phyloP scores from a whole-genome alignment of 2,329 filamentous ascomycete species.

The Colletotrichum sp. region DNA sequence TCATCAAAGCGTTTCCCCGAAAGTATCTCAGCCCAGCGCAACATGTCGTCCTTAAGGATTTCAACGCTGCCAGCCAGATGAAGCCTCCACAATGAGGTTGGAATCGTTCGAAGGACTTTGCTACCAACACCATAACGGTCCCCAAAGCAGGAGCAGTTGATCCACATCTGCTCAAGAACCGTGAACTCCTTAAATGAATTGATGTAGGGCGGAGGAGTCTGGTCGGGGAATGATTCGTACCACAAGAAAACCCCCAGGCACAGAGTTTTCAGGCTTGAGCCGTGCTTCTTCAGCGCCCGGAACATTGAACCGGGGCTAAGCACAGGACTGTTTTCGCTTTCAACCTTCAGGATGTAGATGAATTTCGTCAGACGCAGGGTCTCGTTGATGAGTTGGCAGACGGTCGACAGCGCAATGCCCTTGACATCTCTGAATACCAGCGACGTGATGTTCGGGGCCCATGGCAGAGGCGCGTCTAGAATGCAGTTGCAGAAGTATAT shows the following conservation, averaged over 20 bases:
- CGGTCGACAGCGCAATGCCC: not conserved
- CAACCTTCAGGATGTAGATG: not conserved
- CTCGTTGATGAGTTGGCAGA: not conserved
- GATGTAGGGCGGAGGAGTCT: not conserved
- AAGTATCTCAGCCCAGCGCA: not conserved
- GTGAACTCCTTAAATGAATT: rapidly evolving
- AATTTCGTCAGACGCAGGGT: not conserved
- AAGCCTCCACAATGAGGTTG: not conserved
- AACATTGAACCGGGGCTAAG: not conserved
- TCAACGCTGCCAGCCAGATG: rapidly evolving
- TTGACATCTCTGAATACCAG: not conserved
- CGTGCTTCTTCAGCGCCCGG: not conserved
- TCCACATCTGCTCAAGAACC: not conserved
- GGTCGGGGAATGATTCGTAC: rapidly evolving
- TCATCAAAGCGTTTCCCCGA: not conserved
- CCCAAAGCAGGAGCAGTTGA: not conserved
- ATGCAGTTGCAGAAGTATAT: not conserved
- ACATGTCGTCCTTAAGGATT: rapidly evolving
- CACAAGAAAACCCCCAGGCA: rapidly evolving
- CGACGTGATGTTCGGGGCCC: not conserved
- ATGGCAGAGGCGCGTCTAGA: not conserved
- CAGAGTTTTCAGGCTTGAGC: not conserved
- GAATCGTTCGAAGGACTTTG: not conserved
- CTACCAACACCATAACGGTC: not conserved
- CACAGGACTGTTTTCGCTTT: not conserved